A percentile compares a stretch with the other conserved stretches of the same genome.
These are phyloP conservation scores for Meira nashicola DNA, from an alignment of 1,284 basidiomycete species.

Conservation along the genomic window DNA sequence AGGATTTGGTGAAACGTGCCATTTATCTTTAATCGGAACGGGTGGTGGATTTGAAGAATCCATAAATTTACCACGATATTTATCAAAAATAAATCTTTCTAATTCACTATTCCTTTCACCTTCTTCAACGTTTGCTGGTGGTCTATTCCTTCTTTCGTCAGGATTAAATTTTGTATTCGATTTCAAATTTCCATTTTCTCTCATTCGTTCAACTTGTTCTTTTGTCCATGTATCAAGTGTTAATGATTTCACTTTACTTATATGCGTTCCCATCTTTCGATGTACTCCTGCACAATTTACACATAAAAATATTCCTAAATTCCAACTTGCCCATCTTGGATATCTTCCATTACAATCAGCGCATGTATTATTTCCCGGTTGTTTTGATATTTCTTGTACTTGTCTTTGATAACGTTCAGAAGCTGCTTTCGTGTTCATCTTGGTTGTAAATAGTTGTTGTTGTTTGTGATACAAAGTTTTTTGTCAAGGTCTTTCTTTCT, in stretches of 20 bases:
- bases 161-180: constrained; percentile 72
- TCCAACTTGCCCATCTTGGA: constrained; percentile 77
- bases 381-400: constrained; percentile 63
- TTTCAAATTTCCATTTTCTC: constrained; percentile 68
- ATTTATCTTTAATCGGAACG: constrained; percentile 31
- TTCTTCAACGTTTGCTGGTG: constrained; percentile 72
- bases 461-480: too few species aligned
- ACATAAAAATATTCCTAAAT: constrained; percentile 59
- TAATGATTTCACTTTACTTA: constrained; percentile 66
- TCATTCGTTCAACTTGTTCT: constrained; percentile 75
- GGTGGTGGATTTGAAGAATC: constrained; percentile 30
- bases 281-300: constrained; percentile 78
- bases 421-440: constrained; percentile 41
- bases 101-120: constrained; percentile 72
- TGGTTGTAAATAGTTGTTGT: not conserved
- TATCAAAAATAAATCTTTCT: constrained; percentile 74
- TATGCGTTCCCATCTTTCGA: constrained; percentile 72
- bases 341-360: constrained; percentile 73
- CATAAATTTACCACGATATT: constrained; percentile 50
- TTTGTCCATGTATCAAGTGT: constrained; percentile 77
- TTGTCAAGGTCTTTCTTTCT: too few species aligned
- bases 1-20: not conserved
- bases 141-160: constrained; percentile 68
- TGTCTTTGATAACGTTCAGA: constrained; percentile 66
- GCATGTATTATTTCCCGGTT: constrained; percentile 76